These are phyloP conservation scores for Neoboletus subvelutipes DNA, from an alignment of 768 basidiomycete species.

Conservation along the genomic window DNA sequence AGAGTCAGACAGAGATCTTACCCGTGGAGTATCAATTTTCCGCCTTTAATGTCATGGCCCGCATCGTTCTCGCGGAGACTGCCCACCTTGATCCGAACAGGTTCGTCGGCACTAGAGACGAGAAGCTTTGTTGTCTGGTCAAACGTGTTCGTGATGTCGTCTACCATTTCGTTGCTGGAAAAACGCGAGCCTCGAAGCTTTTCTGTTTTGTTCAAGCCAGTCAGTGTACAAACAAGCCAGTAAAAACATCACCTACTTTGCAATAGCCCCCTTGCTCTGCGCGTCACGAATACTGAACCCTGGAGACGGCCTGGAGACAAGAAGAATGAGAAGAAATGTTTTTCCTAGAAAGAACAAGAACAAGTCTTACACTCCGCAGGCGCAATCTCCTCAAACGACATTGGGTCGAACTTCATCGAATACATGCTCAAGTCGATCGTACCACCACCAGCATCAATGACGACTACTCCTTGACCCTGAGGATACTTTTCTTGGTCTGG, in stretches of 20 bases:
- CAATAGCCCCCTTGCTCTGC: constrained; percentile 29
- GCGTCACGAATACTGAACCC: constrained; percentile 39
- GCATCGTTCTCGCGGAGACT: constrained; percentile 33
- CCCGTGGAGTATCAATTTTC: constrained; percentile 39
- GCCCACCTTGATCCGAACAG: constrained; percentile 42
- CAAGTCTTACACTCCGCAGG: constrained; percentile 29
- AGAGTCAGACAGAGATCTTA: constrained; percentile 9
- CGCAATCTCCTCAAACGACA: constrained; percentile 37
- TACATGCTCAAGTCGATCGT: constrained; percentile 42
- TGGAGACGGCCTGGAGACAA: constrained; percentile 32
- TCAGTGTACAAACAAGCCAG: neutral
- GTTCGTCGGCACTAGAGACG: constrained; percentile 34
- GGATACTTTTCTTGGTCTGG: constrained; percentile 11
- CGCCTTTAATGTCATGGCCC: constrained; percentile 29
- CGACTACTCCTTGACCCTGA: constrained; percentile 34
- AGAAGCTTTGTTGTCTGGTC: constrained; percentile 38
- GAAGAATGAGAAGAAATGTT: neutral
- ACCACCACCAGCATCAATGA: constrained; percentile 51
- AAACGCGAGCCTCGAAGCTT: constrained; percentile 29
- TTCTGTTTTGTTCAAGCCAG: constrained; percentile 9
- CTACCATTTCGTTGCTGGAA: constrained; percentile 29
- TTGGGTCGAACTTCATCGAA: constrained; percentile 35
- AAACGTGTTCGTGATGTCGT: constrained; percentile 32
- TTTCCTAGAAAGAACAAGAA: neutral
- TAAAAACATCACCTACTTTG: constrained; percentile 23